phyloP scores from a whole-genome alignment of 192 early-diverging fungal genomes.

The Coemansia javaensis region DNA sequence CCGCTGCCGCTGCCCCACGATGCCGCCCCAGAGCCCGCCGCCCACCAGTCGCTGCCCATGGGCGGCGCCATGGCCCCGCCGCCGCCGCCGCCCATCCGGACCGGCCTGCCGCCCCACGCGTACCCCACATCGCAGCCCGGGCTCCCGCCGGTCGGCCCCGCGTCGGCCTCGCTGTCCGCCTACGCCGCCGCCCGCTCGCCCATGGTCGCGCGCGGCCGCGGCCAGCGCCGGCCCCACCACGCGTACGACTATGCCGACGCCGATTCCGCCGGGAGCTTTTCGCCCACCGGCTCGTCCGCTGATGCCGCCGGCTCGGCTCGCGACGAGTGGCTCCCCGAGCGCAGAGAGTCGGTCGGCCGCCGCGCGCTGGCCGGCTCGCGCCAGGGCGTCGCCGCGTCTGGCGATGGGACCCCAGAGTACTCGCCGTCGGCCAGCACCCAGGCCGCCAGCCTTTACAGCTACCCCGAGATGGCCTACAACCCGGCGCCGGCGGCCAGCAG shows the following conservation, averaged over 20 bases:
- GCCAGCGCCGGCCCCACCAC: constrained; percentile 28
- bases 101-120: constrained; percentile 6
- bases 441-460: constrained; percentile 19
- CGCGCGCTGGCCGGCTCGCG: constrained; percentile 1
- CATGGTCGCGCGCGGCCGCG: constrained; percentile 20
- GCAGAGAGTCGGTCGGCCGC: constrained; percentile 10
- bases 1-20: constrained; percentile 3
- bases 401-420: neutral
- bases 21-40: too few relatives aligned
- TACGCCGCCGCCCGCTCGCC: constrained; percentile 23
- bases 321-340: constrained; percentile 5
- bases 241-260: constrained; percentile 33
- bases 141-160: constrained; percentile 31
- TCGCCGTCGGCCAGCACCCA: constrained; percentile 4
- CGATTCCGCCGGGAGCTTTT: constrained; percentile 5
- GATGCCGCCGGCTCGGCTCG: constrained; percentile 1
- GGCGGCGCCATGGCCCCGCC: neutral
- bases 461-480: constrained; percentile 33
- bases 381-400: constrained; percentile 12
- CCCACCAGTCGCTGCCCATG: constrained; percentile 21
- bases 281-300: constrained; percentile 19
- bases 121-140: constrained; percentile 43
- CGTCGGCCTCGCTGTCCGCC: constrained; percentile 18
- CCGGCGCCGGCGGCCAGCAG: constrained; percentile 1
- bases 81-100: constrained; percentile 9